These are phyloP conservation scores for Aspergillus amoenus DNA, from an alignment of 2,329 filamentous ascomycete species.

Conservation along the genomic window DNA sequence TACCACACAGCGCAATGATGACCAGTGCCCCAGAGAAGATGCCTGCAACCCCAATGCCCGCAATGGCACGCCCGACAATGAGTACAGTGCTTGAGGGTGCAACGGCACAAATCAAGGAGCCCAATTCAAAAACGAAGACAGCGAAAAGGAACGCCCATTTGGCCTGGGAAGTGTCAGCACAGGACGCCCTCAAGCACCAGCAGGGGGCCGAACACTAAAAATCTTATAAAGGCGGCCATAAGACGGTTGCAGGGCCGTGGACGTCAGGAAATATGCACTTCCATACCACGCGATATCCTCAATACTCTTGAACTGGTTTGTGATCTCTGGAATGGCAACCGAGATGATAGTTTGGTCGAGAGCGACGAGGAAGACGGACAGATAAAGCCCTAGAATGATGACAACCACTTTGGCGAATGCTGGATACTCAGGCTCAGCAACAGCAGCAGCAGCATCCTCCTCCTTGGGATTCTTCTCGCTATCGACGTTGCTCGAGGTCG, in stretches of 20 bases:
- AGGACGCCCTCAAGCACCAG: not conserved
- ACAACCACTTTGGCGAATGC: slow-evolving; percentile 18
- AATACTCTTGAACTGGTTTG: slow-evolving; percentile 31
- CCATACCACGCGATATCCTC: slow-evolving; percentile 16
- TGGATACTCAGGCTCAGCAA: slow-evolving; percentile 18
- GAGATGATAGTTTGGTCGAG: slow-evolving; percentile 33
- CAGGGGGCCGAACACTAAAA: slow-evolving; percentile 1
- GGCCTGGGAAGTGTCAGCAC: not conserved
- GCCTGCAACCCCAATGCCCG: slow-evolving; percentile 10
- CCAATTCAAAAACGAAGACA: slow-evolving; percentile 26
- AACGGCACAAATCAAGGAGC: slow-evolving; percentile 25
- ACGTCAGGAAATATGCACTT: slow-evolving; percentile 13
- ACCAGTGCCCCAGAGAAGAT: slow-evolving; percentile 10
- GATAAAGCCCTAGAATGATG: slow-evolving; percentile 25
- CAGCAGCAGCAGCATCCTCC: not conserved
- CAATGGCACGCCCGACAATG: slow-evolving; percentile 8
- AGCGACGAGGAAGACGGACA: slow-evolving; percentile 26
- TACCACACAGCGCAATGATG: slow-evolving; percentile 7
- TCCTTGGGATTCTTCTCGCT: slow-evolving; percentile 5
- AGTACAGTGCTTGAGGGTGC: slow-evolving; percentile 20
- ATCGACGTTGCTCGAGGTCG: not conserved
- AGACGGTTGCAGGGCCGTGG: slow-evolving; percentile 4
- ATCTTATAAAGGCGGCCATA: slow-evolving; percentile 11
- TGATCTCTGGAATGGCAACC: slow-evolving; percentile 36
- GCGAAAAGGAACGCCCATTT: slow-evolving; percentile 25